These are phyloP conservation scores for Sporisorium scitamineum DNA, from an alignment of 1,284 basidiomycete species.

Conservation along the genomic window DNA sequence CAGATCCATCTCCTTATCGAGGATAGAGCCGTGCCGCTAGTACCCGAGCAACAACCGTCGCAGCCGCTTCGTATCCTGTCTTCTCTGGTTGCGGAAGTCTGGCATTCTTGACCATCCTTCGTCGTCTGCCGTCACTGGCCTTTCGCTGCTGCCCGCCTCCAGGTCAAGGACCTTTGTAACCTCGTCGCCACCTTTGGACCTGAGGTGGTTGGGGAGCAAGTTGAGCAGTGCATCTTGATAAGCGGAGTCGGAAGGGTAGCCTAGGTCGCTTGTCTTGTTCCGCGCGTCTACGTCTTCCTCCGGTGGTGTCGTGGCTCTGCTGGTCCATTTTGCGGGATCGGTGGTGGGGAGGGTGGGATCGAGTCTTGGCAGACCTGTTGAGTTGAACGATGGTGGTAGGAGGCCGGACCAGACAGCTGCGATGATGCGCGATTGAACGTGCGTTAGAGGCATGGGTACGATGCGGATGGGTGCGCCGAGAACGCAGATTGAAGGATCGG, in stretches of 20 bases:
- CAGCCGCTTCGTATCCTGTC: constrained; percentile 31
- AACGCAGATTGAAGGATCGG: constrained; percentile 52
- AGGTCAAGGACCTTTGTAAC: neutral
- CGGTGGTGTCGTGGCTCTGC: neutral
- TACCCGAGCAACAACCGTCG: constrained; percentile 32
- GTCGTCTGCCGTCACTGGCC: constrained; percentile 6
- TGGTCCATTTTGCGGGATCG: constrained; percentile 45
- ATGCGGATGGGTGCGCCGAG: constrained; percentile 61
- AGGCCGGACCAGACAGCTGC: constrained; percentile 35
- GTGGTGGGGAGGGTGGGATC: constrained; percentile 34
- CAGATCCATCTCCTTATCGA: neutral
- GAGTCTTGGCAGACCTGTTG: constrained; percentile 35
- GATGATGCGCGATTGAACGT: constrained; percentile 55
- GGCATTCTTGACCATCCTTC: constrained; percentile 37
- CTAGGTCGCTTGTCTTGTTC: constrained; percentile 29
- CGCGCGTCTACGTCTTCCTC: neutral
- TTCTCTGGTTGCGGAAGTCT: constrained; percentile 34
- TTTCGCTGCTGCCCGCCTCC: neutral
- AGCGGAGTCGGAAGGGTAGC: constrained; percentile 44
- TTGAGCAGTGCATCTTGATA: constrained; percentile 55
- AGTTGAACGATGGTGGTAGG: neutral
- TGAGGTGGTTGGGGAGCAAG: constrained; percentile 17
- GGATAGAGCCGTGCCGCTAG: neutral
- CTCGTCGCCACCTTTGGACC: constrained; percentile 9
- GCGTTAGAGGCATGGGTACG: constrained; percentile 64